Percentiles rank a stretch among this genome's conserved stretches.
Evolutionary conservation across 768 basidiomycete species (phyloP).

Genomic region (Pholiota microspora): DNA sequence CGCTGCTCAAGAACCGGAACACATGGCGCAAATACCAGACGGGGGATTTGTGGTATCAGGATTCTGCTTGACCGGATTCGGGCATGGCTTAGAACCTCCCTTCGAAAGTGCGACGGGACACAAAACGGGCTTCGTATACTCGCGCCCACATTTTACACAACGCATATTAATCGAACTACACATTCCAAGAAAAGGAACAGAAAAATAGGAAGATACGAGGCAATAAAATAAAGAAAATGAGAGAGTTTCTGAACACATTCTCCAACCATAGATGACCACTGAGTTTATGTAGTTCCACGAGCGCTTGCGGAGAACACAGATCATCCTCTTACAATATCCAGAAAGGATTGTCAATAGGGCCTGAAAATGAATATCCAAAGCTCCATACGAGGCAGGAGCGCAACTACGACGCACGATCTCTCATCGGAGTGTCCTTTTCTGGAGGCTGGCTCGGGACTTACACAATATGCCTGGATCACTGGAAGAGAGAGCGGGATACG

Average conservation of each 20-base stretch:
- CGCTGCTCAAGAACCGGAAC: background rate
- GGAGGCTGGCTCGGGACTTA: background rate
- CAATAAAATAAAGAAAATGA: background rate
- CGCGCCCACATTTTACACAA: background rate
- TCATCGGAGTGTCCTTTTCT: background rate
- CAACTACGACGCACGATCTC: background rate
- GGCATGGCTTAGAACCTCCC: background rate
- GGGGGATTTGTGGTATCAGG: background rate
- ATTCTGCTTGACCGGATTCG: background rate
- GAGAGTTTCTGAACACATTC: background rate
- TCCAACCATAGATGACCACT: background rate
- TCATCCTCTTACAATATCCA: background rate
- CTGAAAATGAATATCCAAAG: background rate
- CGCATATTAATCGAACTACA: background rate
- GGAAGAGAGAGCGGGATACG: too few relatives aligned
- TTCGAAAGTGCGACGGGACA: background rate
- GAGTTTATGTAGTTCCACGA: background rate
- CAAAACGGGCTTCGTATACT: background rate
- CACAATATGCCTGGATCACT: too few relatives aligned
- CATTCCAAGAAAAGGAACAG: background rate
- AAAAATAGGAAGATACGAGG: background rate
- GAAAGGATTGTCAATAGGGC: background rate
- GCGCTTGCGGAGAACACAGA: background rate
- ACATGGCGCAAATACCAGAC: background rate
- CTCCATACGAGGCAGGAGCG: background rate